These are phyloP conservation scores for Populus ilicifolia DNA, from an alignment of 345 rosid genomes.

Conservation along the genomic window DNA sequence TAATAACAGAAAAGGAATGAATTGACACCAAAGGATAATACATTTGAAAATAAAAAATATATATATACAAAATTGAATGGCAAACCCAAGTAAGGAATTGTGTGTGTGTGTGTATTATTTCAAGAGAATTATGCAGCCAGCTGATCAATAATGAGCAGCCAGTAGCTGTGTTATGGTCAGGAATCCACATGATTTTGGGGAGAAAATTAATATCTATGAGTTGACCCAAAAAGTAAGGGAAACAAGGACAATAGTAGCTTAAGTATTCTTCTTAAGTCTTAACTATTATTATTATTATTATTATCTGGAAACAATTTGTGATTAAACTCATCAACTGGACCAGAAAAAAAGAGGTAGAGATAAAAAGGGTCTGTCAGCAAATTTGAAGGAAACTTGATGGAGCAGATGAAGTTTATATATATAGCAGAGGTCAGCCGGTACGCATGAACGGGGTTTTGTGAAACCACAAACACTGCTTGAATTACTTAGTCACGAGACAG, in stretches of 20 bases:
- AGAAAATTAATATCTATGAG: not conserved
- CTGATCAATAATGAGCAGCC: not conserved
- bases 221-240: not conserved
- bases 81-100: too few relatives aligned
- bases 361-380: too few relatives aligned
- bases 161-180: not conserved
- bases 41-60: not conserved
- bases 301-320: not conserved
- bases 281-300: too few relatives aligned
- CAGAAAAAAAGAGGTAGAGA: not conserved
- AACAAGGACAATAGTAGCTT: not conserved
- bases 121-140: not conserved
- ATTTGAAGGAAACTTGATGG: not conserved
- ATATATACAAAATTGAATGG: not conserved
- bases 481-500: not conserved
- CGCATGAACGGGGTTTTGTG: too few relatives aligned
- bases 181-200: not conserved
- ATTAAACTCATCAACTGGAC: not conserved
- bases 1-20: not conserved
- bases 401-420: not conserved
- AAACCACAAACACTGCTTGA: too few relatives aligned
- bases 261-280: not conserved
- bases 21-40: not conserved
- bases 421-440: too few relatives aligned
- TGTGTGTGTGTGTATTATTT: too few relatives aligned